Conservation (phyloP, 331 rosid species). For the Malus hybrid region DNA sequence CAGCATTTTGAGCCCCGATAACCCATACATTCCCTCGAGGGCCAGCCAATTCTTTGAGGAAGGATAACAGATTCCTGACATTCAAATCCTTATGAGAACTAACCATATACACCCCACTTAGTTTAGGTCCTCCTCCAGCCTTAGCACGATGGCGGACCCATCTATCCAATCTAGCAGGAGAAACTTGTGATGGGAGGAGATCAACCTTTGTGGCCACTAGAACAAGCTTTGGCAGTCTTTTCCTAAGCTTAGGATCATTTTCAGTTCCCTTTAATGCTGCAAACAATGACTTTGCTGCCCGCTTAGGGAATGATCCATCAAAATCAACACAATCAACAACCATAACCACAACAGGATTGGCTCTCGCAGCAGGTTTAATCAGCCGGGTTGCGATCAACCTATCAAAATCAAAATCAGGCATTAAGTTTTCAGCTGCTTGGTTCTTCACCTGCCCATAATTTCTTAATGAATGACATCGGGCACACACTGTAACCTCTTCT, state of each 20-base stretch:
- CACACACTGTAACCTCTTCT: conserved; percentile 87
- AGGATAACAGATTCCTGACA: conserved; percentile 66
- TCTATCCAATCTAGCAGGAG: conserved; percentile 80
- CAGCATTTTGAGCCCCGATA: conserved; percentile 93
- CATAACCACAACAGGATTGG: conserved; percentile 69
- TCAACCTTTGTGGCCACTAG: conserved; percentile 64
- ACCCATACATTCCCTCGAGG: conserved; percentile 99
- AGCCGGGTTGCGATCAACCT: conserved; percentile 65
- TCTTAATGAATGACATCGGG: conserved; percentile 88
- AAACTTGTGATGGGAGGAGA: conserved; percentile 57
- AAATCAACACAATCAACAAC: conserved; percentile 96
- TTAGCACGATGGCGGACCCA: conserved; percentile 85
- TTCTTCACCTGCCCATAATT: conserved; percentile 86
- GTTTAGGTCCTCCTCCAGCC: conserved; percentile 74
- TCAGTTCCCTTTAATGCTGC: conserved; percentile 45
- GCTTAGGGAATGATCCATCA: conserved; percentile 82
- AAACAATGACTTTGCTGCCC: conserved; percentile 71
- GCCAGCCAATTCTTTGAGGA: conserved; percentile 68
- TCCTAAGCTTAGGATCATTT: conserved; percentile 43
- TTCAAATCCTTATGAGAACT: conserved; percentile 81
- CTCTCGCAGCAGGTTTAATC: conserved; percentile 60
- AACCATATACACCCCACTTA: conserved; percentile 72
- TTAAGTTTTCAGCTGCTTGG: conserved; percentile 71
- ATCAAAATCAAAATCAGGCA: conserved; percentile 92
- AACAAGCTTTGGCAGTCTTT: conserved; percentile 70